Conservation (phyloP, 352 stramenopile species). For the Phytophthora chlamydospora region DNA sequence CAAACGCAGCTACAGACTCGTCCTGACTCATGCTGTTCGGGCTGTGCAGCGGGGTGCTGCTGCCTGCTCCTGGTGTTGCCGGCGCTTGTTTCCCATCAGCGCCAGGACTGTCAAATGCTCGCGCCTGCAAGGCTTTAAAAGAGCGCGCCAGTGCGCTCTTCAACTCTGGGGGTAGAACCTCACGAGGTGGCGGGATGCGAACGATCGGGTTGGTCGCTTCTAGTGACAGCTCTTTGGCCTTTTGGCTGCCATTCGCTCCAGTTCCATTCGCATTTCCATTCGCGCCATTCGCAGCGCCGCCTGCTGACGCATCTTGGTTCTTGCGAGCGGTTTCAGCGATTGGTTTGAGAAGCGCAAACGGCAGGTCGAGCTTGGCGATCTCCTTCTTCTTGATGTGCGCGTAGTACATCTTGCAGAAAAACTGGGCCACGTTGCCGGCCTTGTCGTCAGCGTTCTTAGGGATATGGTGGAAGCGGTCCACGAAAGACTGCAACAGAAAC, state of each 20-base stretch:
- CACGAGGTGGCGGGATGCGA: slow-evolving; percentile 71
- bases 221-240: slow-evolving; percentile 74
- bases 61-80: slow-evolving; percentile 42
- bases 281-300: slow-evolving; percentile 31
- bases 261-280: slow-evolving; percentile 28
- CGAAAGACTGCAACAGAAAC: slow-evolving; percentile 81
- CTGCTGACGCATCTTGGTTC: slow-evolving; percentile 65
- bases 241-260: slow-evolving; percentile 50
- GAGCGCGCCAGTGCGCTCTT: slow-evolving; percentile 72
- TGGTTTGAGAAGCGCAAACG: slow-evolving; percentile 67
- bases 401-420: slow-evolving; percentile 89
- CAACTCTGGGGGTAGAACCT: slow-evolving; percentile 73
- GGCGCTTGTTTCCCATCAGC: slow-evolving; percentile 47
- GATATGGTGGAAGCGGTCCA: slow-evolving; percentile 81
- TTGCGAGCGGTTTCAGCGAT: slow-evolving; percentile 84
- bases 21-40: slow-evolving; percentile 58
- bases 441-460: slow-evolving; percentile 78
- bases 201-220: slow-evolving; percentile 78
- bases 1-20: slow-evolving; percentile 47
- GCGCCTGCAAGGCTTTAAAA: slow-evolving; percentile 80
- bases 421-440: slow-evolving; percentile 69
- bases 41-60: slow-evolving; percentile 71
- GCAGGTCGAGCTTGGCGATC: slow-evolving; percentile 78
- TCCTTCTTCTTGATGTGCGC: slow-evolving; percentile 84
- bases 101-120: slow-evolving; percentile 57